Evolutionary conservation across 1,284 basidiomycete genomes (phyloP).

Genomic region (Malassezia caprae): DNA sequence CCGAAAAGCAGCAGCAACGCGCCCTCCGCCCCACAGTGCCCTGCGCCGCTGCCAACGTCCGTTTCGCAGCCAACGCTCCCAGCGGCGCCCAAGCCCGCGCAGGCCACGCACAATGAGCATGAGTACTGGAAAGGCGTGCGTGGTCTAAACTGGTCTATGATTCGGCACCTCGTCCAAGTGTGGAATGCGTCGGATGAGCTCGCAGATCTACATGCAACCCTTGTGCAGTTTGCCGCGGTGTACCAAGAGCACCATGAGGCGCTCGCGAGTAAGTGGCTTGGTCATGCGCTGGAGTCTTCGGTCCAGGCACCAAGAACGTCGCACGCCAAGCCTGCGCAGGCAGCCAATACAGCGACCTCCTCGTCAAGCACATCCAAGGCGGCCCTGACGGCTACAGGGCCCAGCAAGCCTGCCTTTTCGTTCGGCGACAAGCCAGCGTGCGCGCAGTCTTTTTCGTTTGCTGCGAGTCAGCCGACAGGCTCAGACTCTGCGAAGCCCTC

Average conservation of each 20-base stretch:
- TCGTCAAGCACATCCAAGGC: neutral
- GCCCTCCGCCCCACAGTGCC: neutral
- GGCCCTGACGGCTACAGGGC: no score
- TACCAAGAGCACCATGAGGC: conserved; percentile 3
- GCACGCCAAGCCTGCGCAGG: no score
- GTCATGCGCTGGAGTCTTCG: neutral
- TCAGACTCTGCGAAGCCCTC: neutral
- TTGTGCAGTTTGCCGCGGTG: neutral
- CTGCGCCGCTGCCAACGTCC: neutral
- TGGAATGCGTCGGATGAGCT: conserved; percentile 11
- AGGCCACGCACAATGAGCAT: neutral
- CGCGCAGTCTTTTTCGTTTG: neutral
- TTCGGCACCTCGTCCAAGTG: neutral
- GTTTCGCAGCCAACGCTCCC: neutral
- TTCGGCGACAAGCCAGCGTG: neutral
- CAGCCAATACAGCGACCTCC: no score
- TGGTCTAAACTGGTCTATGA: conserved; percentile 16
- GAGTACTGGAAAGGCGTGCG: conserved; percentile 11
- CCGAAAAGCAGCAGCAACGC: neutral
- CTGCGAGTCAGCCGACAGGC: neutral
- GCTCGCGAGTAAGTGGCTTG: neutral
- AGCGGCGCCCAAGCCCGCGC: neutral
- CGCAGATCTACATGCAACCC: neutral
- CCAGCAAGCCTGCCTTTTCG: no score
- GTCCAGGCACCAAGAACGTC: neutral